phyloP scores from a whole-genome alignment of 148 eudicot genomes.

The Heliamphora exappendiculata region DNA sequence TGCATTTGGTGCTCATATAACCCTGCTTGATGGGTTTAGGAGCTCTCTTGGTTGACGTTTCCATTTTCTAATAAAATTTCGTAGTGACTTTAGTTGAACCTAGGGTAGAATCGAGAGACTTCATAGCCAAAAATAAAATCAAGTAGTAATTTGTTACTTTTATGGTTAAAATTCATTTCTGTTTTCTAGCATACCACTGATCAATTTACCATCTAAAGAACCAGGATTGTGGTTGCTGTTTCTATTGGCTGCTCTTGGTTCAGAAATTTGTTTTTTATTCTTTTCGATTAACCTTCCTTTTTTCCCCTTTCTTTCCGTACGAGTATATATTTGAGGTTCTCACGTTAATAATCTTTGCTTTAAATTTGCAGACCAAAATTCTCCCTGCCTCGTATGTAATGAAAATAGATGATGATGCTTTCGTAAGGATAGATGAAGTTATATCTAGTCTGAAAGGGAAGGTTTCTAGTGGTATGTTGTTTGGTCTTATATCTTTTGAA shows the following conservation, averaged over 20 bases:
- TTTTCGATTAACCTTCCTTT: neutral
- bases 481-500: slow-evolving; percentile 72
- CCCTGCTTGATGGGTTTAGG: neutral
- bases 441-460: slow-evolving; percentile 66
- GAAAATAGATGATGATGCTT: slow-evolving; percentile 96
- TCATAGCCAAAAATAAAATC: neutral
- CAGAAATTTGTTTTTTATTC: neutral
- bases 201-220: neutral
- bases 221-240: neutral
- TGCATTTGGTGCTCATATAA: neutral
- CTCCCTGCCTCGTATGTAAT: slow-evolving; percentile 78
- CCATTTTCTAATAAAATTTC: neutral
- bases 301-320: neutral
- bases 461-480: slow-evolving; percentile 50
- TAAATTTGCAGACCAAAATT: slow-evolving; percentile 57
- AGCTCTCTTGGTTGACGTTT: neutral
- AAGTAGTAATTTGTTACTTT: neutral
- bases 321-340: neutral
- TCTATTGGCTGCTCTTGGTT: neutral
- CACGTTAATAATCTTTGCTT: slow-evolving; percentile 4
- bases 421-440: slow-evolving; percentile 82
- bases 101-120: neutral
- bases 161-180: neutral
- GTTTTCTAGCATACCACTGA: neutral
- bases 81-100: neutral